Evolutionary conservation across 2,329 filamentous ascomycete genomes (phyloP).

Genomic region (Penicillium expansum): DNA sequence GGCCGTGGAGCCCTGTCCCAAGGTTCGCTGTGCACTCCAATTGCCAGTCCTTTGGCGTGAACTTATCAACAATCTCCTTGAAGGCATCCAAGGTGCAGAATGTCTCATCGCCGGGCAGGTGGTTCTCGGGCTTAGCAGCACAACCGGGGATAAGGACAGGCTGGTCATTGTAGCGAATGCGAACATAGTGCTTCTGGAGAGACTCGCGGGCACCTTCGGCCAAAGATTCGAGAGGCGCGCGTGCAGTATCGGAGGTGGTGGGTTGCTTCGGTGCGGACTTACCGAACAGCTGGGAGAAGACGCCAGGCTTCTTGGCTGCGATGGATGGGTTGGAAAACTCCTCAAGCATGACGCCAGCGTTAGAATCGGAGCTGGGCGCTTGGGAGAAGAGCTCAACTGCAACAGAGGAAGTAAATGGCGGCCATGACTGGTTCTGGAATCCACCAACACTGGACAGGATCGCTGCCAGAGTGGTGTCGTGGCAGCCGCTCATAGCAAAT

Average conservation of each 20-base stretch:
- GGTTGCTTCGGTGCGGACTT: constrained; percentile 14
- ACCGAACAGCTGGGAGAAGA: constrained; percentile 34
- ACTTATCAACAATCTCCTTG: constrained; percentile 87
- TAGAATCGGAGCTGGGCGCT: constrained; percentile 25
- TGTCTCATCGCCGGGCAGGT: constrained; percentile 79
- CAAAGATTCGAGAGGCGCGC: constrained; percentile 32
- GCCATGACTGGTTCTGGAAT: constrained; percentile 73
- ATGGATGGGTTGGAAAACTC: constrained; percentile 26
- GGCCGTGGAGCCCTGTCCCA: constrained; percentile 53
- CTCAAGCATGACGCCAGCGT: constrained; percentile 23
- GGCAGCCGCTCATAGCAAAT: constrained; percentile 79
- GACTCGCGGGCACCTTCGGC: constrained; percentile 28
- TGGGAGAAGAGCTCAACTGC: constrained; percentile 84
- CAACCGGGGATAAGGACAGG: constrained; percentile 82
- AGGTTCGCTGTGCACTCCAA: constrained; percentile 59
- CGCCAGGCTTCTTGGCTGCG: constrained; percentile 27
- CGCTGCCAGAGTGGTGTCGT: constrained; percentile 88
- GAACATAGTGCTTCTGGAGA: constrained; percentile 72
- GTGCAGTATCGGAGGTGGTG: constrained; percentile 33
- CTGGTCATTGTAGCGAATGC: constrained; percentile 85
- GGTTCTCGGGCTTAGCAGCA: constrained; percentile 65
- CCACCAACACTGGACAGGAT: constrained; percentile 75
- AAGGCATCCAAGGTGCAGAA: constrained; percentile 93
- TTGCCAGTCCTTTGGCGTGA: constrained; percentile 78
- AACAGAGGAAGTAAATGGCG: constrained; percentile 88